Conservation (phyloP, 2,329 filamentous ascomycete genomes). For the Cercospora nicotianae region DNA sequence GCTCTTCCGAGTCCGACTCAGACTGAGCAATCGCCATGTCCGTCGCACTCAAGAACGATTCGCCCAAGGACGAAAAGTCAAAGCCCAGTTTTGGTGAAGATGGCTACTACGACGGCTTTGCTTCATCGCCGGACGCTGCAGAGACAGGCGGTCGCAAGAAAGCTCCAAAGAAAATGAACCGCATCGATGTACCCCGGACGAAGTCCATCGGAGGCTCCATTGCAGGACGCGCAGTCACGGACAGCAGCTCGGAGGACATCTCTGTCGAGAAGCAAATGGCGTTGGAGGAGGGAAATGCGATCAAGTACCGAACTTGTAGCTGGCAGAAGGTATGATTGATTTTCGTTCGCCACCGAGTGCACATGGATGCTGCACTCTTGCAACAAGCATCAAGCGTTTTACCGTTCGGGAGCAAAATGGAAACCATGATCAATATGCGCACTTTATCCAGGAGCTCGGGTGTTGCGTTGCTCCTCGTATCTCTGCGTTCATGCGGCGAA, state of each 20-base stretch:
- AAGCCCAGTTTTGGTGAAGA: constrained; percentile 27
- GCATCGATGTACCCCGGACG: constrained; percentile 43
- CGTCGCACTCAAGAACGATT: not conserved
- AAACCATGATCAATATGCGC: not conserved
- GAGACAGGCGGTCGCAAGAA: constrained; percentile 35
- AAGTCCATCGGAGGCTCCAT: constrained; percentile 38
- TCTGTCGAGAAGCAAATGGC: constrained; percentile 68
- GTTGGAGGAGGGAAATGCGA: constrained; percentile 72
- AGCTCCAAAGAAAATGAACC: constrained; percentile 41
- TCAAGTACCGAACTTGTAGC: constrained; percentile 89
- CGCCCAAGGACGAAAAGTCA: constrained; percentile 19
- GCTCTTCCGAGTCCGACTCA: constrained; percentile 14
- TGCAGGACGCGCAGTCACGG: constrained; percentile 14
- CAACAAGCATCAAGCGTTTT: not conserved
- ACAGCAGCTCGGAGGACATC: constrained; percentile 38
- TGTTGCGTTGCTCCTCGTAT: not conserved
- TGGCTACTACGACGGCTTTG: constrained; percentile 32
- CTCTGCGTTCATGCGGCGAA: not conserved
- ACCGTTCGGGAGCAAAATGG: no score
- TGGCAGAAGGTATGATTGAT: constrained; percentile 72
- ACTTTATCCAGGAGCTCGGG: not conserved
- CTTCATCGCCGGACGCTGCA: constrained; percentile 29
- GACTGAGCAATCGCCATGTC: constrained; percentile 9
- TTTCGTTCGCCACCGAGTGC: not conserved
- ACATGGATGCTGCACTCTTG: not conserved